phyloP scores from a whole-genome alignment of 148 eudicot genomes.

The Dianthus caryophyllus region DNA sequence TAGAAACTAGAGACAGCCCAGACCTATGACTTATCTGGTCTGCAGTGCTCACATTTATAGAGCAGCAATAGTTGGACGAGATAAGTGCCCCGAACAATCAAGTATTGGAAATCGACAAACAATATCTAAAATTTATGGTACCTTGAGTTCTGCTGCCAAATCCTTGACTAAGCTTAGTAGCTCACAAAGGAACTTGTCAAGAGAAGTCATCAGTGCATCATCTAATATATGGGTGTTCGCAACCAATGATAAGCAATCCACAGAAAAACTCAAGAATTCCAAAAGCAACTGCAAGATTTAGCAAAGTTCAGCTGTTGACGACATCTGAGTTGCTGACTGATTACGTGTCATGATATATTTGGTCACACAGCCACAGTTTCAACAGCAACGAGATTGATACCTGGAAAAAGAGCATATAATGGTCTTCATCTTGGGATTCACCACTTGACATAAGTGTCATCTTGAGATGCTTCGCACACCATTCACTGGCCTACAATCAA shows the following conservation, averaged over 20 bases:
- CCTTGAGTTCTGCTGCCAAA: slow-evolving; percentile 60
- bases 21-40: background rate
- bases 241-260: slow-evolving; percentile 54
- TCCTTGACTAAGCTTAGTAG: slow-evolving; percentile 55
- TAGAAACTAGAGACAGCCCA: background rate
- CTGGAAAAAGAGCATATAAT: slow-evolving; percentile 58
- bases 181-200: slow-evolving; percentile 57
- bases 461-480: slow-evolving; percentile 88
- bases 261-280: slow-evolving; percentile 62
- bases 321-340: slow-evolving; percentile 2
- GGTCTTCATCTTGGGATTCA: slow-evolving; percentile 87
- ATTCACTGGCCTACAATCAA: slow-evolving; percentile 55
- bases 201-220: slow-evolving; percentile 42
- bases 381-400: slow-evolving; percentile 26
- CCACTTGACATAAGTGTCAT: slow-evolving; percentile 78
- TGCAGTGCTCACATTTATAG: background rate
- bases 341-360: background rate
- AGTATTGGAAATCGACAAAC: background rate
- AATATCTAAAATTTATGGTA: slow-evolving; percentile 12
- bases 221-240: slow-evolving; percentile 42
- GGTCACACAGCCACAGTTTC: background rate
- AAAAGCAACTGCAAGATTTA: slow-evolving; percentile 55
- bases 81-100: slow-evolving; percentile 5
- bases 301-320: background rate
- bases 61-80: background rate